A percentile compares a stretch with the other conserved stretches of the same genome.
Conservation (phyloP, 257 asterid species). For the Capsicum rhomboideum region DNA sequence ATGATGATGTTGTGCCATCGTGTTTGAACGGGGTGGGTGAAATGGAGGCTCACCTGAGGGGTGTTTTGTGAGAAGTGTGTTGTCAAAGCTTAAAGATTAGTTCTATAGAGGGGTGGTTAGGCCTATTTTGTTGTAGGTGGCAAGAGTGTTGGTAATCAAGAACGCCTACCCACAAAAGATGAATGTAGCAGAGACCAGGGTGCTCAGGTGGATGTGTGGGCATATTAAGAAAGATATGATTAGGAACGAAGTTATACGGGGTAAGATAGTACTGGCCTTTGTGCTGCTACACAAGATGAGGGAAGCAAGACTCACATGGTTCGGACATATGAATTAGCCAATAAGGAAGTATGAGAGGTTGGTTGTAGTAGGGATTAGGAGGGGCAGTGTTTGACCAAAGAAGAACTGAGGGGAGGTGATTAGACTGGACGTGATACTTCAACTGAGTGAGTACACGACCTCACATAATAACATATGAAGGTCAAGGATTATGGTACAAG, state of each 20-base stretch:
- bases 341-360: background rate
- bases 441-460: background rate
- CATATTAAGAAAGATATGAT: background rate
- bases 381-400: background rate
- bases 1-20: background rate
- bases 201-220: background rate
- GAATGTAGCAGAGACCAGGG: background rate
- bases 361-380: background rate
- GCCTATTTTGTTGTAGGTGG: background rate
- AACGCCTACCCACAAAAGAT: background rate
- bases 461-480: background rate
- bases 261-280: no score
- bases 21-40: background rate
- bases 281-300: no score
- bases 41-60: background rate
- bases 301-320: background rate
- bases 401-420: background rate
- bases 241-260: no score
- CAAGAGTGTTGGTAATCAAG: background rate
- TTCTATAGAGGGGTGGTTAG: background rate
- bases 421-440: background rate
- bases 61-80: background rate
- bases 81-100: background rate
- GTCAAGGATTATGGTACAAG: background rate
- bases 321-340: no score